Base-by-base conservation (phyloP, 208 protist genomes). In the Wallacemonas rigidus region DNA sequence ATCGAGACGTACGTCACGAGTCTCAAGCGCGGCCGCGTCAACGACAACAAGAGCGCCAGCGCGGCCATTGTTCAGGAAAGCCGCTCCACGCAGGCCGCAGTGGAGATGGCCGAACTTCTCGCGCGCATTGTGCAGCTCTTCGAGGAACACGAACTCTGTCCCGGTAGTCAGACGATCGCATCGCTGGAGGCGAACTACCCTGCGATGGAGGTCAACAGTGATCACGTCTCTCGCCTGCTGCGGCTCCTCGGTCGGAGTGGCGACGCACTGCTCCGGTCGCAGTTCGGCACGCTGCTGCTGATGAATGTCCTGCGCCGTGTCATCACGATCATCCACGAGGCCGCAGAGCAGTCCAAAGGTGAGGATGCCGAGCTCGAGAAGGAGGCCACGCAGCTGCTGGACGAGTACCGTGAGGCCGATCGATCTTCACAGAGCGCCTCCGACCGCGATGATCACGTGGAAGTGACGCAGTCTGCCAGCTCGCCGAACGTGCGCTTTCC, bases 251-350 rank as follows among this genome's bases (percentile, higher is more conserved):
- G 72, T 2, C 79, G 79, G 71, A 82, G 82, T 17, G 84, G 86
- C 4, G 85, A 89, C 39, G 74, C 77, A 9, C 64, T 93, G 35
- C 69, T 93, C 38, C 91, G 88, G 2, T 77, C 88, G 14, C 88
- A 91, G 76, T 91, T 93, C 65, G 68, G 71, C 43, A 88, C 82
- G 57, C 78, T 95, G 15, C 79, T 95, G 60, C 82, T 95, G 5
- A 92, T 85, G 76, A 95, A 95, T 69, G 87, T 94, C n/a, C 91
- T 87, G 11, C 88, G 91, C 0, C 84, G 91, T 14, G 83, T 95
- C n/a, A 71, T 95, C 12, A 87, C 88, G 1, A 90, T 93, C 39
- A 74, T 95, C 55, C 88, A 89, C 36, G 79, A 86, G 70, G 80
- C 81, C 45, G 88, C 91, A 6, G 78, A 77, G 38, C 76, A 75